These are phyloP conservation scores for Pseudisothecium myosuroides DNA, from an alignment of 225 moss, liverwort and hornwort genomes.

Conservation along the genomic window DNA sequence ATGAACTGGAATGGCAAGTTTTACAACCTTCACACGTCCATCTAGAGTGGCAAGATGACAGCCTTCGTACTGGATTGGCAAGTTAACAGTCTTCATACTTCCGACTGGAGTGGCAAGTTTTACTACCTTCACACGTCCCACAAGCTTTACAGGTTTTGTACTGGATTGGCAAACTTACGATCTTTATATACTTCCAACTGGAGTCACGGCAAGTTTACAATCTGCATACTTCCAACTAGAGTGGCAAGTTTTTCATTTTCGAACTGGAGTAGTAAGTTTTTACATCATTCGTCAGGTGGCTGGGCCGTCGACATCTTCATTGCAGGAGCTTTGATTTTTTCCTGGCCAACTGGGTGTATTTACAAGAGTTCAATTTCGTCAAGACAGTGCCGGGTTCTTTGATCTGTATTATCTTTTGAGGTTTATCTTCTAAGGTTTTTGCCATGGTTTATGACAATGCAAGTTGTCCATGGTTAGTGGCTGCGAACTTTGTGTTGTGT, in stretches of 20 bases:
- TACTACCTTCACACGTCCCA: background rate
- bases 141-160: background rate
- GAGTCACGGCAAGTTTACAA: background rate
- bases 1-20: background rate
- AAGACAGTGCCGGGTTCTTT: background rate
- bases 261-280: background rate
- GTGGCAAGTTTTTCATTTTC: background rate
- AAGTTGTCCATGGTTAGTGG: background rate
- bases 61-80: background rate
- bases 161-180: background rate
- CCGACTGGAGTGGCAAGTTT: background rate
- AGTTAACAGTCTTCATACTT: background rate
- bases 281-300: background rate
- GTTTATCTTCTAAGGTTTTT: background rate
- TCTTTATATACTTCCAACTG: background rate
- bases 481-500: background rate
- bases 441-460: background rate
- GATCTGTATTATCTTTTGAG: background rate
- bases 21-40: background rate
- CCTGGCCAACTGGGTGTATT: background rate
- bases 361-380: background rate
- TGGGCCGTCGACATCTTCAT: background rate
- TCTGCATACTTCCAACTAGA: background rate
- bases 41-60: background rate
- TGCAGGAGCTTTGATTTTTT: background rate